phyloP scores from a whole-genome alignment of 768 basidiomycete species.

The Trametes punicea region DNA sequence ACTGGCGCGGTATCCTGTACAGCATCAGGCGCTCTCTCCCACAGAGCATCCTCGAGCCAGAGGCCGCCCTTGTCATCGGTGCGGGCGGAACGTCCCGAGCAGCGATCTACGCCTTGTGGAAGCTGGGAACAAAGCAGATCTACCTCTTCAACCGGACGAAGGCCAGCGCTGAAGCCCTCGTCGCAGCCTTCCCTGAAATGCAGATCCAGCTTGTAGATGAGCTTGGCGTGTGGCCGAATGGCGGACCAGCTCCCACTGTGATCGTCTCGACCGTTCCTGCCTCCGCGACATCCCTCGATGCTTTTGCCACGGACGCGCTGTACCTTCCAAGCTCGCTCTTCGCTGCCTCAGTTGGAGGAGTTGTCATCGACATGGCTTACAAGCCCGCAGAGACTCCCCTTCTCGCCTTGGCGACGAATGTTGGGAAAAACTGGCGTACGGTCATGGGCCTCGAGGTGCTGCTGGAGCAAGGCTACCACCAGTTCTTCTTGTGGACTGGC shows the following conservation, averaged over 20 bases:
- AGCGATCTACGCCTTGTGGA: slow-evolving; percentile 84
- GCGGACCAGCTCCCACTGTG: slow-evolving; percentile 53
- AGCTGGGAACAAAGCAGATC: slow-evolving; percentile 63
- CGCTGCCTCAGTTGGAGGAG: slow-evolving; percentile 53
- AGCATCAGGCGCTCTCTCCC: slow-evolving; percentile 45
- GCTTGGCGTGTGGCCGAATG: slow-evolving; percentile 51
- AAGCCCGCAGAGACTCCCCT: slow-evolving; percentile 84
- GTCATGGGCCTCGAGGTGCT: slow-evolving; percentile 84
- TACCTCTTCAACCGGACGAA: slow-evolving; percentile 88
- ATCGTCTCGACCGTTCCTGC: slow-evolving; percentile 91
- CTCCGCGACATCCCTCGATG: slow-evolving; percentile 46
- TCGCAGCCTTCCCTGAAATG: slow-evolving; percentile 60
- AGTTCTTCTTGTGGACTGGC: slow-evolving; percentile 82
- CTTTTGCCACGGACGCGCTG: slow-evolving; percentile 34
- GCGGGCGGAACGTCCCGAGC: slow-evolving; percentile 95
- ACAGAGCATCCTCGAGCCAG: slow-evolving; percentile 33
- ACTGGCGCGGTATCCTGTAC: slow-evolving; percentile 85
- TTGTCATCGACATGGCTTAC: slow-evolving; percentile 94
- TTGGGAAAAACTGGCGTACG: slow-evolving; percentile 53
- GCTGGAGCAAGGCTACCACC: slow-evolving; percentile 84
- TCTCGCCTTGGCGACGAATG: slow-evolving; percentile 57
- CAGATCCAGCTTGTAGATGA: slow-evolving; percentile 57
- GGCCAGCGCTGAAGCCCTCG: slow-evolving; percentile 68
- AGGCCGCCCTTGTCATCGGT: slow-evolving; percentile 80
- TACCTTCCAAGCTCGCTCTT: slow-evolving; percentile 59